Evolutionary conservation across 768 basidiomycete genomes (phyloP), one percentile per base, ranked within the genome.

Genomic region (Mycena latifolia): DNA sequence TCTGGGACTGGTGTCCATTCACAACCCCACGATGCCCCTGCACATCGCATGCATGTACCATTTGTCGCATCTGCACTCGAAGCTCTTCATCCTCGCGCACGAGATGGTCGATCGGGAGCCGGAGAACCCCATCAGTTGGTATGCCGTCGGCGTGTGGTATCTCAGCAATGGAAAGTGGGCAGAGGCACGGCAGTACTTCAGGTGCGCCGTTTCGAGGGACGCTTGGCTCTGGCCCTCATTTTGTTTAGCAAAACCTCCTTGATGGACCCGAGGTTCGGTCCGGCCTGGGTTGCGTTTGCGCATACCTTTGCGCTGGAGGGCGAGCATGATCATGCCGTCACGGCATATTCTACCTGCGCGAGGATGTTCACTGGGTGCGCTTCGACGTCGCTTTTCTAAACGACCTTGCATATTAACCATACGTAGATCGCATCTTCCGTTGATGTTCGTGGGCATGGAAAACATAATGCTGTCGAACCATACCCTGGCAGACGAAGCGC

Each of bases 21-120:
- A 99, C 76, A 89, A 90, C 31, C 87, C 92, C 9, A 94, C 97
- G 1, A 91, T 99, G 80, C 95, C 96, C 0, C 76, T 99, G 63
- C 97, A 99, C 74, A 91, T 99, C 35, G 96, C 97, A 5, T 98
- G 97, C 86, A 97, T 99, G 94, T 93, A 96, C 75, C 97, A 99
- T 77, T 84, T 99, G 22, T 88, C 91, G 27, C 91, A 97, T 76
- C 81, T 98, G 14, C 93, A 96, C 72, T 96, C 96, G 3, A 92
- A 92, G 71, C 87, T 99, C 8, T 99, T 98, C 80, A 92, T 99
- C 67, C 86, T 99, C 41, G 98, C 98, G 0, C 98, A 99, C 73
- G 94, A 98, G 74, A 87, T 99, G 76, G 96, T 98, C 20, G 94
- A 98, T 59, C 89, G 88, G 51, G 96, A 98, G 74, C 96, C 98